Evolutionary conservation across 2,329 filamentous ascomycete species (phyloP).

Genomic region (Drechslerella coelobrocha): DNA sequence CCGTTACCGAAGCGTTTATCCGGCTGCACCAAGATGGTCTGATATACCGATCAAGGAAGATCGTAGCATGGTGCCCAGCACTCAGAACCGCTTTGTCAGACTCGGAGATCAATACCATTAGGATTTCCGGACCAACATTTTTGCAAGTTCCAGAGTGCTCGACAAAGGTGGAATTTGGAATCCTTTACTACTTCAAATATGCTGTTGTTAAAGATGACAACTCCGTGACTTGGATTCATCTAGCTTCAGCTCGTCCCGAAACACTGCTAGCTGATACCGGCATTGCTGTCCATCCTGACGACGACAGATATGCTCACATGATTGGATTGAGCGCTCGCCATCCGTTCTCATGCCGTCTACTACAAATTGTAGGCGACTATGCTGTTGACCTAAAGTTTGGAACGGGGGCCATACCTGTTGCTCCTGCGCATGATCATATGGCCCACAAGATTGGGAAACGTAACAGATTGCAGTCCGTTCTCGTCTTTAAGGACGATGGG

Average conservation of each 20-base stretch:
- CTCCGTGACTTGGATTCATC: slow-evolving; percentile 33
- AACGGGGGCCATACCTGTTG: slow-evolving; percentile 53
- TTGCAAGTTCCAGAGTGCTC: slow-evolving; percentile 35
- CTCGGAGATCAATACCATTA: slow-evolving; percentile 51
- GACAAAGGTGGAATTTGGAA: slow-evolving; percentile 51
- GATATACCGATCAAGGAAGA: slow-evolving; percentile 53
- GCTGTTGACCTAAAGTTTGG: slow-evolving; percentile 53
- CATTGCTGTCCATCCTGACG: slow-evolving; percentile 54
- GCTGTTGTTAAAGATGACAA: slow-evolving; percentile 50
- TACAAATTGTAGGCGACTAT: slow-evolving; percentile 53
- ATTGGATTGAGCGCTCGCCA: slow-evolving; percentile 25
- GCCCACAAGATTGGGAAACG: slow-evolving; percentile 53
- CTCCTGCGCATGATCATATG: slow-evolving; percentile 52
- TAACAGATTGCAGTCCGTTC: slow-evolving; percentile 13
- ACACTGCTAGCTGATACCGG: slow-evolving; percentile 53
- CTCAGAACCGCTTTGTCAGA: slow-evolving; percentile 53
- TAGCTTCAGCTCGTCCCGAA: slow-evolving; percentile 54
- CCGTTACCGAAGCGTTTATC: slow-evolving; percentile 53
- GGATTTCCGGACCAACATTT: slow-evolving; percentile 34
- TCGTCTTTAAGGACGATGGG: slow-evolving; percentile 28
- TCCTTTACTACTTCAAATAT: slow-evolving; percentile 53
- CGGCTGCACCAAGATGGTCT: slow-evolving; percentile 52
- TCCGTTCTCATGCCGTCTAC: slow-evolving; percentile 22
- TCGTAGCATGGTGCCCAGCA: slow-evolving; percentile 53
- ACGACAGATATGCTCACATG: slow-evolving; percentile 51